These are phyloP conservation scores for Pleurostoma richardsiae DNA, from an alignment of 2,329 filamentous ascomycete species.

Conservation along the genomic window DNA sequence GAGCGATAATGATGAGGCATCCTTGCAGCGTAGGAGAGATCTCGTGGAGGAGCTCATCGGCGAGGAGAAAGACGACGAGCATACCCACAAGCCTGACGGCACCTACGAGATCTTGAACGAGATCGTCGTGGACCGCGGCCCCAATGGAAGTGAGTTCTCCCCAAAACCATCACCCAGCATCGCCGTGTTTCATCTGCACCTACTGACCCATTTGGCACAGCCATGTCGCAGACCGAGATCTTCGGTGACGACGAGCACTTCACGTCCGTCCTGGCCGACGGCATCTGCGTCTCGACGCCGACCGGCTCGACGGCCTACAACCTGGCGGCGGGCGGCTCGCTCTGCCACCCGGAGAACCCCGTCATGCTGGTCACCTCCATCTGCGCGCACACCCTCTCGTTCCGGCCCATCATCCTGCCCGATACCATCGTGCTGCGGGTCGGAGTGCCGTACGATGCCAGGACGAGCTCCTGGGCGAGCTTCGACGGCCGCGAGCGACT, in stretches of 20 bases:
- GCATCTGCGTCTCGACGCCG: slow-evolving; percentile 88
- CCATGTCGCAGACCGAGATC: slow-evolving; percentile 87
- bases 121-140: slow-evolving; percentile 90
- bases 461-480: slow-evolving; percentile 91
- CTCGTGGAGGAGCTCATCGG: slow-evolving; percentile 87
- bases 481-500: slow-evolving; percentile 90
- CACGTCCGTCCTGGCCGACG: slow-evolving; percentile 88
- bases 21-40: slow-evolving; percentile 47
- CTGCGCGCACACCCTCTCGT: slow-evolving; percentile 90
- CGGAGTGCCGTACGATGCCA: slow-evolving; percentile 89
- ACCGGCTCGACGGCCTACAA: slow-evolving; percentile 96
- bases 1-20: slow-evolving; percentile 28
- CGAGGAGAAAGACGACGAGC: slow-evolving; percentile 75
- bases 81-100: slow-evolving; percentile 78
- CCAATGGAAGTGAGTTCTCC: slow-evolving; percentile 71
- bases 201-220: slow-evolving; percentile 31
- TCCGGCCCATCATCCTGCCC: slow-evolving; percentile 92
- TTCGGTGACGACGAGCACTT: slow-evolving; percentile 96
- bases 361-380: slow-evolving; percentile 94
- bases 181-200: background rate
- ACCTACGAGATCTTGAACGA: slow-evolving; percentile 93
- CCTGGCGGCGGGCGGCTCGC: slow-evolving; percentile 86
- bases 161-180: background rate
- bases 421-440: slow-evolving; percentile 92
- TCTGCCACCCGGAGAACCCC: slow-evolving; percentile 94